Evolutionary conservation across 345 rosid genomes (phyloP).

Genomic region (Ricinus communis): DNA sequence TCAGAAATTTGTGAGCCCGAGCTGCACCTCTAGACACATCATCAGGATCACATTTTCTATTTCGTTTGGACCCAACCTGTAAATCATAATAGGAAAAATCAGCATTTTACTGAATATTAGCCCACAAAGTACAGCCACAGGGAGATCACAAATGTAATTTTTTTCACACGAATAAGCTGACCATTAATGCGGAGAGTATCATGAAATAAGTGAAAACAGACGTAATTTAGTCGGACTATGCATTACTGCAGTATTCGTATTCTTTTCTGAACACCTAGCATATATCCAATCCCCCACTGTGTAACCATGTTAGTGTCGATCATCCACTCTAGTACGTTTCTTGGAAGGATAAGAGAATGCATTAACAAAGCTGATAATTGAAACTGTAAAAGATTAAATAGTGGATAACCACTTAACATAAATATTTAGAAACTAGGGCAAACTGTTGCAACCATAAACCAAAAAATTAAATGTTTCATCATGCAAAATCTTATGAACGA

Average conservation of each 20-base stretch:
- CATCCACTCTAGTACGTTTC: no score
- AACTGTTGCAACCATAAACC: neutral
- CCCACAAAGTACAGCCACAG: neutral
- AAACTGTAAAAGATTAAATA: no score
- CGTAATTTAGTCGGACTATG: neutral
- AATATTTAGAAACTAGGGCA: no score
- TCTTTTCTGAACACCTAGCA: no score
- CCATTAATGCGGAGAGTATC: neutral
- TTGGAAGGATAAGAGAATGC: no score
- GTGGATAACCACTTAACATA: no score
- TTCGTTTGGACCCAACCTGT: conserved; percentile 73
- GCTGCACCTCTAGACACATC: conserved; percentile 72
- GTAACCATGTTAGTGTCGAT: no score
- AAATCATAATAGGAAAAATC: conserved; percentile 2
- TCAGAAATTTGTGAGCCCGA: conserved; percentile 73
- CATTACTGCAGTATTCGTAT: neutral
- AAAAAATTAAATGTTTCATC: neutral
- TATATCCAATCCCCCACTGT: no score
- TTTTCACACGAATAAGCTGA: neutral
- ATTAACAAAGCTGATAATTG: no score
- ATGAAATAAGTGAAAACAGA: neutral
- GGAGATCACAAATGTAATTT: neutral
- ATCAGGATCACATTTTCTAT: conserved; percentile 52
- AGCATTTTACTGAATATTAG: neutral
- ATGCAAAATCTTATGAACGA: neutral